Evolutionary conservation across 2,329 filamentous ascomycete species (phyloP), one percentile per base, ranked within the genome.

Genomic region (Ophiostoma ulmi): DNA sequence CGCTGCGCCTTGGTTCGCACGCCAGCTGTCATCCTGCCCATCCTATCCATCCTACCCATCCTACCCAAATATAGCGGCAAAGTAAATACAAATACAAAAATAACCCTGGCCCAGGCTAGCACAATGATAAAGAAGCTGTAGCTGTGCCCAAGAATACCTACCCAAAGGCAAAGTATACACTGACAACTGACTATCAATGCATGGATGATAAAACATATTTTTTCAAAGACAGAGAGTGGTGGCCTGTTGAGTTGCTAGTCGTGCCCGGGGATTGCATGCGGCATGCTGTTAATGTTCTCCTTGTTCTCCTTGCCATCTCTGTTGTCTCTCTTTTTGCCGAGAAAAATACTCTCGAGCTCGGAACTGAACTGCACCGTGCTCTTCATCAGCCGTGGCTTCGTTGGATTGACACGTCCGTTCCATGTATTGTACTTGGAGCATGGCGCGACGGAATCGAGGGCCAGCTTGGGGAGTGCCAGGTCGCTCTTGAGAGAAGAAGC

Each of bases 391-490:
- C 71, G 70, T 0, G 69, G 71, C 48, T 73, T 70, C 7, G 26
- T 68, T 6, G 69, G 71, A 52, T 70, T 73, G 5, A 70, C 39
- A 17, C 71, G 68, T 1, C 75, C 75, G 35, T 68, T 74, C 75
- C 75, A 76, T 0, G 74, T 75, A 68, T 61, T 72, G 61, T 71
- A 75, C 58, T 75, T 76, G 39, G 69, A 68, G 36, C 71, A 73
- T 72, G 74, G 39, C 36, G 66, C 13, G 14, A 11, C 17, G 22
- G 41, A 4, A 10, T 39, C 22, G n/a, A 44, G 20, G 17, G 58
- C 35, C 14, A 67, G 58, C 35, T 63, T 52, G n/a, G 38, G 8
- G 11, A 69, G 61, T 10, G 63, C 58, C 3, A 70, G 69, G 13
- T 74, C 72, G 38, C 74, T 75, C 69, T 73, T 75, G 64, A 70